A percentile compares a stretch with the other conserved stretches of the same genome.
phyloP scores from a whole-genome alignment of 169 alveolate species.

The Amoebophrya sp. region DNA sequence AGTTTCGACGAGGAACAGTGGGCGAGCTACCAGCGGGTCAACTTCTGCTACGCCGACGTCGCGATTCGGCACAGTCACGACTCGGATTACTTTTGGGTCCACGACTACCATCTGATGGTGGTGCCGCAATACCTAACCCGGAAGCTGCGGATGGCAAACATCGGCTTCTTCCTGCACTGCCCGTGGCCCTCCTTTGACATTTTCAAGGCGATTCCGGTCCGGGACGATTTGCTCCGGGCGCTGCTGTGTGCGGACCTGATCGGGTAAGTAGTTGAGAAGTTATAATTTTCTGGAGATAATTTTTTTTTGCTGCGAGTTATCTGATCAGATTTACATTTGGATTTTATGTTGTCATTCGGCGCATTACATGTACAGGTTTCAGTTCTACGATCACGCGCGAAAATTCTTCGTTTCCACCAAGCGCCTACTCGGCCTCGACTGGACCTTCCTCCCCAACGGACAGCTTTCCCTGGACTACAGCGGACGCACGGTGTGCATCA shows the following conservation, averaged over 20 bases:
- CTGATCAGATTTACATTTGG: too few species aligned
- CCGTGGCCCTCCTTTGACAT: conserved; percentile 71
- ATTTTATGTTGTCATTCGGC: too few species aligned
- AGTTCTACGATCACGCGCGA: conserved; percentile 72
- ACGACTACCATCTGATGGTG: conserved; percentile 56
- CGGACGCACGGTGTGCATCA: conserved; percentile 28
- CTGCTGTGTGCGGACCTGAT: conserved; percentile 77
- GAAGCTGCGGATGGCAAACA: conserved; percentile 38
- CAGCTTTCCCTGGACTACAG: conserved; percentile 20
- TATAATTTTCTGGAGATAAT: too few species aligned
- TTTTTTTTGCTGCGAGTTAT: too few species aligned
- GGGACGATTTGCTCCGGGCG: conserved; percentile 59
- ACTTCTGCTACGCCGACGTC: neutral
- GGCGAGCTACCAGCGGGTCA: conserved; percentile 32
- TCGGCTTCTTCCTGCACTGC: conserved; percentile 82
- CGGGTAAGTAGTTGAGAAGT: conserved; percentile 60
- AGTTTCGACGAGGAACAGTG: conserved; percentile 35
- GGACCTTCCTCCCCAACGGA: conserved; percentile 1
- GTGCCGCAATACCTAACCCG: conserved; percentile 54
- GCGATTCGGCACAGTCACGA: conserved; percentile 21
- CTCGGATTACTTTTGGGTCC: conserved; percentile 42
- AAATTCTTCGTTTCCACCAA: conserved; percentile 57
- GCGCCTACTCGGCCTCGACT: conserved; percentile 66
- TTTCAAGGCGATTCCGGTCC: conserved; percentile 33
- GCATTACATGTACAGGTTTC: conserved; percentile 58